Evolutionary conservation across 768 basidiomycete species (phyloP), one percentile per base, ranked within the genome.

Genomic region (Mycena maculata): DNA sequence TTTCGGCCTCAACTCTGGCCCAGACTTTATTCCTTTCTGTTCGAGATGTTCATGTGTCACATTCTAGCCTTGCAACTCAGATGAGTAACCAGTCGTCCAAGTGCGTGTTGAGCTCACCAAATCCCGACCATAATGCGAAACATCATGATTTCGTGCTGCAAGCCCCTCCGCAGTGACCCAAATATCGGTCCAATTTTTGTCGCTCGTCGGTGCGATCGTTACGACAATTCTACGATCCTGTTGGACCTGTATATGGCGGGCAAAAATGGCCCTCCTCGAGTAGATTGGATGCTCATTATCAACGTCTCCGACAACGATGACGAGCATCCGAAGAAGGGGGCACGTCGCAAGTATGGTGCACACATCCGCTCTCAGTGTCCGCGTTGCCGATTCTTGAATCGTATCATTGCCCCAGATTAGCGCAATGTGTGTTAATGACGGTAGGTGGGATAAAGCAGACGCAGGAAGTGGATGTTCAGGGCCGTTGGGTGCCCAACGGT

Each of bases 181-280:
- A n/a, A n/a, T n/a, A n/a, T n/a, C n/a, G n/a, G n/a, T n/a, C n/a
- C n/a, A n/a, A n/a, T n/a, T n/a, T n/a, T n/a, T n/a, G n/a, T n/a
- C n/a, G n/a, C n/a, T n/a, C n/a, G n/a, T n/a, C n/a, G n/a, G 63
- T 15, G 57, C 57, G 23, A 31, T 33, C 18, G 58, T 48, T 18
- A 50, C 49, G 27, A 55, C 48, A 22, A 49, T 65, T 58, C 45
- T 55, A n/a, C 55, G 63, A 39, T 65, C 25, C 41, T 55, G 57
- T 0, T 39, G 41, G 45, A 55, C 63, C 5, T 4, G n/a, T 5
- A 22, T 4, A 4, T 8, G 15, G 15, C 39, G 20, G 42, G 20
- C 5, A 6, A 44, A 44, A 44, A 44, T 44, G 7, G 42, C 20
- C 12, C 42, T 44, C 42, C 42, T 44, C 20, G 20, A 44, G 23